Percentiles rank a stretch among this genome's conserved stretches.
Evolutionary conservation across 1,284 basidiomycete species (phyloP).

Genomic region (Uromyces viciae-fabae): DNA sequence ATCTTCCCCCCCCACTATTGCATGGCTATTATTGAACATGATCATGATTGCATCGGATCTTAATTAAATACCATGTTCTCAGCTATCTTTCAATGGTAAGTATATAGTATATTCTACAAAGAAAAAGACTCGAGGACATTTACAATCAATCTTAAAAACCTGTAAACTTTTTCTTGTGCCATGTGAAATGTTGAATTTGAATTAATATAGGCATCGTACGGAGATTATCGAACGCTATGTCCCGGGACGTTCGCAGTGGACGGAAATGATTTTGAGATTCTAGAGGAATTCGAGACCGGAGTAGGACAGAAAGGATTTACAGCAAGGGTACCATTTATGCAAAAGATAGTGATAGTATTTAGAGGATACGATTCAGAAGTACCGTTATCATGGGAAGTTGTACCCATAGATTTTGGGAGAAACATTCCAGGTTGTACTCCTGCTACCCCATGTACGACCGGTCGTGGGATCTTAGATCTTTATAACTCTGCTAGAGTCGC

Average conservation of each 20-base stretch:
- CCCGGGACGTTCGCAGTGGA: slow-evolving; percentile 28
- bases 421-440: not conserved
- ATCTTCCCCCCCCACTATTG: not conserved
- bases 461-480: slow-evolving; percentile 15
- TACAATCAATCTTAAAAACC: too few relatives aligned
- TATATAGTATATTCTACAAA: not conserved
- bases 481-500: slow-evolving; percentile 34
- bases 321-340: slow-evolving; percentile 25
- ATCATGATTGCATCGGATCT: too few relatives aligned
- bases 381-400: slow-evolving; percentile 20
- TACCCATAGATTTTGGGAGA: slow-evolving; percentile 26
- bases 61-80: too few relatives aligned
- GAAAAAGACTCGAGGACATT: too few relatives aligned
- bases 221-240: slow-evolving; percentile 22
- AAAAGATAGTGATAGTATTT: slow-evolving; percentile 42
- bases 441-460: slow-evolving; percentile 3
- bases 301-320: slow-evolving; percentile 14
- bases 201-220: slow-evolving; percentile 26
- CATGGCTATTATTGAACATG: slow-evolving; percentile 10
- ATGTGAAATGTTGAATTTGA: not conserved
- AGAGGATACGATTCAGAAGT: slow-evolving; percentile 1
- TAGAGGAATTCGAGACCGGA: slow-evolving; percentile 23
- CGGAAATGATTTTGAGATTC: slow-evolving; percentile 23
- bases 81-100: slow-evolving; percentile 43
- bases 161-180: too few relatives aligned